Evolutionary conservation across 176 grass and related monocot genomes (phyloP).

Genomic region (Phoenix dactylifera): DNA sequence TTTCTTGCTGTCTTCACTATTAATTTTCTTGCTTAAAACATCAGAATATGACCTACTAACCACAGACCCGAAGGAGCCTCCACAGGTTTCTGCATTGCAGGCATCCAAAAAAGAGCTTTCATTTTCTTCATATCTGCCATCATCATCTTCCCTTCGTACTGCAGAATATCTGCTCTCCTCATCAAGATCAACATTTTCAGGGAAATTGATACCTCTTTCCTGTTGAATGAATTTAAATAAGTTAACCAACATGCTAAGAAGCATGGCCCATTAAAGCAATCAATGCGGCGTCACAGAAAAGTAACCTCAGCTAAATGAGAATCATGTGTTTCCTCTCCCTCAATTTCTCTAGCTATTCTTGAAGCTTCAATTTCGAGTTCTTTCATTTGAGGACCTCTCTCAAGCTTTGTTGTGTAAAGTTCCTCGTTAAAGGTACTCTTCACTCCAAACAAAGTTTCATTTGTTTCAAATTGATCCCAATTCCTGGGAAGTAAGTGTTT

Average conservation of each 20-base stretch:
- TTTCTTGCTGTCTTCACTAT: constrained; percentile 6
- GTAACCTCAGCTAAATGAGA: constrained; percentile 92
- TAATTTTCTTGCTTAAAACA: too few relatives aligned
- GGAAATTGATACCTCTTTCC: constrained; percentile 74
- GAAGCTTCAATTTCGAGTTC: constrained; percentile 77
- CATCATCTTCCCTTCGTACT: constrained; percentile 60
- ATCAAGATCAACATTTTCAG: constrained; percentile 70
- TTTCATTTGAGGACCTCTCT: constrained; percentile 87
- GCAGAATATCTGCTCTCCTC: constrained; percentile 96
- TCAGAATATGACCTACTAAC: too few relatives aligned
- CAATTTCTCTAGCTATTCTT: constrained; percentile 91
- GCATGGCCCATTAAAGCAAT: neutral
- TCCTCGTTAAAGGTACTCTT: constrained; percentile 99
- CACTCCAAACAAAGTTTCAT: constrained; percentile 82
- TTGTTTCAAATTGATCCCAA: constrained; percentile 97
- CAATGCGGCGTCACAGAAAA: neutral
- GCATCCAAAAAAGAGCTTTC: constrained; percentile 16
- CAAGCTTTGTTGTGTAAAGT: constrained; percentile 96
- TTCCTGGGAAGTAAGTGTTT: constrained; percentile 41
- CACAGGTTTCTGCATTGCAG: constrained; percentile 1
- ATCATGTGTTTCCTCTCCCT: constrained; percentile 85
- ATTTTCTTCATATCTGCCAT: constrained; percentile 14
- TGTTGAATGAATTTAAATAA: constrained; percentile 12
- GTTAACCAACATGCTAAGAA: neutral
- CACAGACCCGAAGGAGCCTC: too few relatives aligned